These are phyloP conservation scores for Puccinia coronata DNA, from an alignment of 1,284 basidiomycete species.

Conservation along the genomic window DNA sequence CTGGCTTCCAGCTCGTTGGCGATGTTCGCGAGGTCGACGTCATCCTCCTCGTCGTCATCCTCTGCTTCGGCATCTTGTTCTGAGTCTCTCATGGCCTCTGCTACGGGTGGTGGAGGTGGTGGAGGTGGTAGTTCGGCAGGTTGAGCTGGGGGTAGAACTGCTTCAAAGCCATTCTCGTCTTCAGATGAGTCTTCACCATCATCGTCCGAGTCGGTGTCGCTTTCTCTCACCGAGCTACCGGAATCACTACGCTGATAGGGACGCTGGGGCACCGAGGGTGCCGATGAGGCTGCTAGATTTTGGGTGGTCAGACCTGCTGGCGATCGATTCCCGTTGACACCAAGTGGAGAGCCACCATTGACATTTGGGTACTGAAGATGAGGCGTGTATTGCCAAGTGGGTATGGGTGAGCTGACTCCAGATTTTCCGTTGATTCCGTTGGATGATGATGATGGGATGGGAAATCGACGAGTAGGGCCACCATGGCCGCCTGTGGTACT, in stretches of 20 bases:
- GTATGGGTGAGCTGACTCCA: conserved; percentile 32
- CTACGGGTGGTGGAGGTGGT: neutral
- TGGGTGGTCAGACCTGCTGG: conserved; percentile 31
- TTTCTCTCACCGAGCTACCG: conserved; percentile 41
- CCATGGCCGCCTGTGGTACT: neutral
- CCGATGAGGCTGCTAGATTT: neutral
- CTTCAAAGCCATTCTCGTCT: conserved; percentile 20
- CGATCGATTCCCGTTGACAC: conserved; percentile 10
- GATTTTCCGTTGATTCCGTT: conserved; percentile 20
- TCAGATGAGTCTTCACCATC: conserved; percentile 27
- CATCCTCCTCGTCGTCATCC: conserved; percentile 35
- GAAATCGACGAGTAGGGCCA: neutral
- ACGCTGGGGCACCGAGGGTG: conserved; percentile 17
- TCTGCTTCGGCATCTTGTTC: conserved; percentile 37
- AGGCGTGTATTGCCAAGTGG: conserved; percentile 36
- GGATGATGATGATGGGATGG: conserved; percentile 32
- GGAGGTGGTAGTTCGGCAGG: conserved; percentile 4
- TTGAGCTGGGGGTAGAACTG: neutral
- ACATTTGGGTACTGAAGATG: conserved; percentile 30
- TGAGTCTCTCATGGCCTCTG: conserved; percentile 1
- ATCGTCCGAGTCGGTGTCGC: conserved; percentile 40
- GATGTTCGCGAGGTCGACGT: conserved; percentile 25
- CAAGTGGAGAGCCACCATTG: conserved; percentile 33
- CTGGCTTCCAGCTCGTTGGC: conserved; percentile 42
- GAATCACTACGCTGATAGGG: conserved; percentile 44